Percentiles rank a stretch among this genome's conserved stretches.
Conservation (phyloP, 768 basidiomycete genomes). For the Trametes cubensis region DNA sequence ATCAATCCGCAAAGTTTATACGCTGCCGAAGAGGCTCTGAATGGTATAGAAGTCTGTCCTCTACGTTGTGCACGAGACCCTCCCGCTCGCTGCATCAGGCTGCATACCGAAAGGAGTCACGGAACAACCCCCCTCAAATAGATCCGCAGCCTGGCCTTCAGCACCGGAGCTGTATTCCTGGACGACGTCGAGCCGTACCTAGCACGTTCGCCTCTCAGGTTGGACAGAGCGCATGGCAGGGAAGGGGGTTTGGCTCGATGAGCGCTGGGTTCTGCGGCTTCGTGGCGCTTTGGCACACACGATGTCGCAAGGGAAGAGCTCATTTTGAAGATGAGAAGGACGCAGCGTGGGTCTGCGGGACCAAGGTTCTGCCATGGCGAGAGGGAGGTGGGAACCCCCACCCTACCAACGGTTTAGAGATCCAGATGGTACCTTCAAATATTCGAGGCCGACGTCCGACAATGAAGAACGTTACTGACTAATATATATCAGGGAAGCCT, state of each 20-base stretch:
- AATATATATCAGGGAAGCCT: too few species aligned
- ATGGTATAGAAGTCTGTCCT: not conserved
- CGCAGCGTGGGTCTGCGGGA: not conserved
- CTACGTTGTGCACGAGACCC: not conserved
- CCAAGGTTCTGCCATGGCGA: not conserved
- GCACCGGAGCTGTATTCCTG: not conserved
- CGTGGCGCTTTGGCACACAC: not conserved
- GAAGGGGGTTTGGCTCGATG: not conserved
- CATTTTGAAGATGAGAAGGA: not conserved
- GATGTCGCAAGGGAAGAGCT: conserved; percentile 11
- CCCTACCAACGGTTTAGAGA: too few species aligned
- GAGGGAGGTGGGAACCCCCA: conserved; percentile 1
- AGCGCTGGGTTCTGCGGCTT: too few species aligned
- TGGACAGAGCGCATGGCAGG: not conserved
- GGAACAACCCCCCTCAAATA: not conserved
- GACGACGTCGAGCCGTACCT: not conserved
- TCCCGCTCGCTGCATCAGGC: not conserved
- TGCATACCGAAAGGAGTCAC: not conserved
- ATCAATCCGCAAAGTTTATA: not conserved
- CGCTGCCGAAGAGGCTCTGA: not conserved
- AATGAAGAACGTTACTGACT: too few species aligned
- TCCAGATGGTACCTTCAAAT: too few species aligned
- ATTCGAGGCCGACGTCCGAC: too few species aligned
- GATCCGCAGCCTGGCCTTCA: not conserved
- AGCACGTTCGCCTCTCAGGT: conserved; percentile 11